A percentile compares a stretch with the other conserved stretches of the same genome.
Conservation (phyloP, 179 eudicot genomes). For the Silene vulgaris region DNA sequence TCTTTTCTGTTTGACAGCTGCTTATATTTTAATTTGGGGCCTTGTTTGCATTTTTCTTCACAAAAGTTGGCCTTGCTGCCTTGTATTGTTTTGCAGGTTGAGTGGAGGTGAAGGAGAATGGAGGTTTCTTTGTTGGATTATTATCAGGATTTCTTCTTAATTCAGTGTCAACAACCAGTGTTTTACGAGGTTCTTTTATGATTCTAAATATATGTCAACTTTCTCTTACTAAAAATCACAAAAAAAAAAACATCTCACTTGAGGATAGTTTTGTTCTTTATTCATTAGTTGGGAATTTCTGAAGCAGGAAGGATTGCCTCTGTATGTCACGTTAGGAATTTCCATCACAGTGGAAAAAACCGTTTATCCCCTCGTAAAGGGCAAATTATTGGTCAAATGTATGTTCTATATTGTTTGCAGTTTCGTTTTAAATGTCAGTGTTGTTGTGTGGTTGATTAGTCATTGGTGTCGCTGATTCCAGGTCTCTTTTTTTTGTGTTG, state of each 20-base stretch:
- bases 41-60: slow-evolving; percentile 29
- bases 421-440: not conserved
- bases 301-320: slow-evolving; percentile 14
- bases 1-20: slow-evolving; percentile 25
- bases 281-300: slow-evolving; percentile 1
- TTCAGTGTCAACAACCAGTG: slow-evolving; percentile 35
- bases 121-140: slow-evolving; percentile 23
- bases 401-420: not conserved
- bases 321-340: slow-evolving; percentile 15
- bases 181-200: slow-evolving; percentile 38
- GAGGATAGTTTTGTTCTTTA: slow-evolving; percentile 21
- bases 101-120: slow-evolving; percentile 25
- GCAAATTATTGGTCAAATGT: slow-evolving; percentile 8
- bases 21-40: slow-evolving; percentile 24
- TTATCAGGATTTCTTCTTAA: slow-evolving; percentile 34
- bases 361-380: not conserved
- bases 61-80: slow-evolving; percentile 36
- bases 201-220: slow-evolving; percentile 38
- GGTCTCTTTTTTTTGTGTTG: slow-evolving; percentile 16
- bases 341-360: slow-evolving; percentile 12
- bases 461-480: slow-evolving; percentile 28
- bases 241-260: slow-evolving; percentile 10
- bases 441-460: slow-evolving; percentile 16
- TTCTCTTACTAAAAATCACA: slow-evolving; percentile 23
- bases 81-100: slow-evolving; percentile 42